Percentiles rank a stretch among this genome's conserved stretches.
Conservation (phyloP, 306 rosid genomes). For the Cicer chorassanicum region DNA sequence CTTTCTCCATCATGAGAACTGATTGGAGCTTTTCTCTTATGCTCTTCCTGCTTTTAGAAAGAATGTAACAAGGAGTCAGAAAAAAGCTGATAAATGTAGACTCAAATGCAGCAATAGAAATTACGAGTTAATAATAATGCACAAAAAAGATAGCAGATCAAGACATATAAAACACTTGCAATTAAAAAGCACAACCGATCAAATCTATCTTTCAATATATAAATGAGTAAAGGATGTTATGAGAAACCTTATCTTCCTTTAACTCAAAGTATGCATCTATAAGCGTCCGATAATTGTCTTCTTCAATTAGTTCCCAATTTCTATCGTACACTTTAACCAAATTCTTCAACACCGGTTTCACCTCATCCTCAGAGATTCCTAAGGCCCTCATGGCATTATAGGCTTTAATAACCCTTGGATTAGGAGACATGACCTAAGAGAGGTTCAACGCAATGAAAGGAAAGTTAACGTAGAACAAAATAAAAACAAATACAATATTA, state of each 20-base stretch:
- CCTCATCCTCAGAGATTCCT: slow-evolving; percentile 60
- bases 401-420: slow-evolving; percentile 54
- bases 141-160: background rate
- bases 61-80: slow-evolving; percentile 27
- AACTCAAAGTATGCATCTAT: slow-evolving; percentile 75
- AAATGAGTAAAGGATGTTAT: slow-evolving; percentile 30
- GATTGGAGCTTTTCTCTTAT: slow-evolving; percentile 47
- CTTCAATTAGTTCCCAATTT: slow-evolving; percentile 74
- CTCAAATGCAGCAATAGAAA: slow-evolving; percentile 28
- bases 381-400: slow-evolving; percentile 53
- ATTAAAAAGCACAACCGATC: slow-evolving; percentile 7
- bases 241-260: slow-evolving; percentile 62
- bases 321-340: slow-evolving; percentile 51
- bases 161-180: background rate
- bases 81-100: slow-evolving; percentile 10
- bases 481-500: slow-evolving; percentile 28
- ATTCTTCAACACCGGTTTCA: slow-evolving; percentile 56
- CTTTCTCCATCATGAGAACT: slow-evolving; percentile 42
- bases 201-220: slow-evolving; percentile 10
- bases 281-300: slow-evolving; percentile 72
- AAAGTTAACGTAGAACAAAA: slow-evolving; percentile 4
- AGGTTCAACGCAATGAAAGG: slow-evolving; percentile 21
- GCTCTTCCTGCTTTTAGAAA: slow-evolving; percentile 46
- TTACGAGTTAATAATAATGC: background rate
- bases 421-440: slow-evolving; percentile 52